Base-by-base conservation (phyloP, 225 moss, liverwort and hornwort genomes). In the Polytrichum commune region DNA sequence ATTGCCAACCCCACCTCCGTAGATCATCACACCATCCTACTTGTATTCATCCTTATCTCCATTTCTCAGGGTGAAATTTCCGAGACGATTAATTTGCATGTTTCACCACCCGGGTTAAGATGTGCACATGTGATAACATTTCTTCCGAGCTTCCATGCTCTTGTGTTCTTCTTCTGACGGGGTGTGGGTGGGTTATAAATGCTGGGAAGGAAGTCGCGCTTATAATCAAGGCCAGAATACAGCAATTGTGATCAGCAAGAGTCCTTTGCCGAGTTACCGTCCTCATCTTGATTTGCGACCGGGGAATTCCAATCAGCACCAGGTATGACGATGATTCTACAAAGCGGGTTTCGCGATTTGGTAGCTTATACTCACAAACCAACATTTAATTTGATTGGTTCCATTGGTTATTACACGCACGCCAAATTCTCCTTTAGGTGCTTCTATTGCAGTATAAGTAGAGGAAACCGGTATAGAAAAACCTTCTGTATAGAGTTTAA, bases 241-340 rank as follows among this genome's bases (percentile, higher is more conserved):
- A 23, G 90, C 69, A 28, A 73, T 91, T 73, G 90, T 91, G 2
- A 87, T 96, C 55, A 96, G 93, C 67, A 89, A 74, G 61, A 79
- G 77, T 27, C 93, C 90, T 3, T 72, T 96, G 55, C 87, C 90
- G 22, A 93, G 84, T 74, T 91, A 93, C 67, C 79, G 83, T 24
- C 64, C 9, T 20, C 76, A 93, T 73, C 27, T 90, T 55, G 72
- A 86, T 84, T 82, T 90, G 1, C 82, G 4, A 73, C 5, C 30
- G 55, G 58, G 87, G 54, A 88, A 60, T 38, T 77, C 91, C 62
- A 82, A 80, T 26, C 77, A 72, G 28, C 68, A 69, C 65, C 68
- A 96, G 81, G 93, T 96, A 77, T 60, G 20, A 19, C 5, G 10
- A 27, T 54, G 24, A 26, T 27, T 35, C 46, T 13, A 46, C 4